Base-by-base conservation (phyloP, 257 asterid species). In the Nicotiana benthamiana region DNA sequence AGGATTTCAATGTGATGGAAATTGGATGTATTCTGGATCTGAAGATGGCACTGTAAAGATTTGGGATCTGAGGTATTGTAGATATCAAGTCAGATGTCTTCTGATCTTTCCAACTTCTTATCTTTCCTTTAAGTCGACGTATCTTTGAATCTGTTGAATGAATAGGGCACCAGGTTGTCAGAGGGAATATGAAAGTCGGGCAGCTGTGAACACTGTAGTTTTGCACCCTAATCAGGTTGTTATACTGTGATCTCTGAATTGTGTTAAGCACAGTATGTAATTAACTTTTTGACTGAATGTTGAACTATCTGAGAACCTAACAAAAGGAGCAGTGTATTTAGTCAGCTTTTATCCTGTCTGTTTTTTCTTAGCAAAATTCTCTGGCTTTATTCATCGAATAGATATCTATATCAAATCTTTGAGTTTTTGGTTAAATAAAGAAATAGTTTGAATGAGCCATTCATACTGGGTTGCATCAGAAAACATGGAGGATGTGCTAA, bases 21-120 rank as follows among this genome's bases (percentile, higher is more conserved):
- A 94, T 74, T 95, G 98, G 98, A 95, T 95, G 99, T 95, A 93
- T 84, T 95, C 98, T 6, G 99, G 99, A 81, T 95, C 99, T 79
- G 99, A 95, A 90, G 99, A 95, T 86, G 99, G 99, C 82, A 95
- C 99, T 18, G 98, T 95, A 22, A 95, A 95, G 87, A 92, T 95
- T 79, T 95, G 99, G 99, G 99, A 95, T 75, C 84, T 95, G 87
- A 90, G 99, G 98, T 93, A 78, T 80, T 62, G 52, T 26, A 20
- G 43, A 54, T 56, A 11, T 30, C 24, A 28, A 54, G 34, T 59
- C 40, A 24, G 67, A 40, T 61, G 15, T 24, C 43, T 74, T 48
- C 5, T 15, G 10, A 9, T 76, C 26, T 24, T 79, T 17, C 15
- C 53, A 18, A 51, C 48, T 52, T 40, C 66, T 72, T 56, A 40